Evolutionary conservation across 2,329 filamentous ascomycete genomes (phyloP), one percentile per base, ranked within the genome.

Genomic region (Botryotinia narcissicola): DNA sequence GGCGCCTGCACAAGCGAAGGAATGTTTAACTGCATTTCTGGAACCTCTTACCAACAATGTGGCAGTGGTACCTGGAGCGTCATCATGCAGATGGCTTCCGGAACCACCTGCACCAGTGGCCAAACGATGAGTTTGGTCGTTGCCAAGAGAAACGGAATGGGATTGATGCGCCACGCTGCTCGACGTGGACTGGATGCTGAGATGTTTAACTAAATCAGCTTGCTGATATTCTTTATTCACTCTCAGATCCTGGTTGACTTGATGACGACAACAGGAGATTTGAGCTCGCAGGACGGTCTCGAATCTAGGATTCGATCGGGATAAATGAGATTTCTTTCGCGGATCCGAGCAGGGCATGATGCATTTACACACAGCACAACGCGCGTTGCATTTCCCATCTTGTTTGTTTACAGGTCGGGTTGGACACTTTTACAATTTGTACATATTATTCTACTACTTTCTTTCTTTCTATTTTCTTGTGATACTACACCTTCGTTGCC

Each of bases 31-130:
- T 89, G 87, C 75, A 81, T 88, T 10, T 81, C 79, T 0, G 86
- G 86, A 22, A 81, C 78, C 1, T 83, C 84, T 0, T 89, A 84
- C 84, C 87, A 89, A 80, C 86, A 86, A 66, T 89, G 87, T 73
- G 87, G 84, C 12, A 85, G 84, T 3, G 87, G 87, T 14, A 54
- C 76, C 0, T 89, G 87, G 87, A 86, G 86, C 3, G 77, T 81
- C 0, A 72, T 80, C 3, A 83, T 84, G 74, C 60, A 75, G 0
- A 77, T 89, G 20, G 84, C 87, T 0, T 77, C 80, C 0, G 87
- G 87, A 1, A 86, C 85, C 0, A 77, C 73, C 0, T 89, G 87
- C 79, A 78, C 78, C 1, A 70, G 77, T 0, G 87, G 87, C 0
- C 80, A 86, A 73, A 81, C 82, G 2, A 76, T 80, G 10, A 75